phyloP scores from a whole-genome alignment of 1,139 yeast genomes.

The Magnusiomyces magnusii region DNA sequence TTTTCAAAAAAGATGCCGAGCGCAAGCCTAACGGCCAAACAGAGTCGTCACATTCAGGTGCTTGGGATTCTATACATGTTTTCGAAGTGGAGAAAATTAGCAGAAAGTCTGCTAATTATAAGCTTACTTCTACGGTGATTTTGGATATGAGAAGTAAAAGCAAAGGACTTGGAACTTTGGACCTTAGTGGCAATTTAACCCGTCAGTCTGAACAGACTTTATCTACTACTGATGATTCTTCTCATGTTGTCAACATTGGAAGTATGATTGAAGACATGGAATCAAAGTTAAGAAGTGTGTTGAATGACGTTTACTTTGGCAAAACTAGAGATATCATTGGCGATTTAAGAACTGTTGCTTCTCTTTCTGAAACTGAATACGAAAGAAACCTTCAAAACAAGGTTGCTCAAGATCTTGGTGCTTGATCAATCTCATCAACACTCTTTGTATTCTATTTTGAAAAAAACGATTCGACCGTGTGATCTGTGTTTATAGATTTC shows the following conservation, averaged over 20 bases:
- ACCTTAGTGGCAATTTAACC: conserved; percentile 75
- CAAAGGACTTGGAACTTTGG: conserved; percentile 36
- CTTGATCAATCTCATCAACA: neutral
- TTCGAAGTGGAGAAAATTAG: conserved; percentile 59
- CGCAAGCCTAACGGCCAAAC: neutral
- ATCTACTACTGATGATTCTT: conserved; percentile 37
- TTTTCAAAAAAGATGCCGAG: conserved; percentile 56
- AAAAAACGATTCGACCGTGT: too few relatives aligned
- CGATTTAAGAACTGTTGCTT: conserved; percentile 48
- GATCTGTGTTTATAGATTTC: too few relatives aligned
- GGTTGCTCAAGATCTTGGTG: conserved; percentile 27
- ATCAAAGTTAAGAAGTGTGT: conserved; percentile 72
- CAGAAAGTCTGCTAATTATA: conserved; percentile 49
- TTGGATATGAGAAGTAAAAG: conserved; percentile 48
- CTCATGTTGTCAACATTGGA: conserved; percentile 82
- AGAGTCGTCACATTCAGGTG: conserved; percentile 39
- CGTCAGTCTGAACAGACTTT: conserved; percentile 53
- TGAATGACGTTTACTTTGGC: conserved; percentile 93
- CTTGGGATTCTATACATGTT: conserved; percentile 93
- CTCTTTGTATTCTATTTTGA: too few relatives aligned
- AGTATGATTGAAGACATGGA: conserved; percentile 82
- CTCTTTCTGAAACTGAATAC: conserved; percentile 27
- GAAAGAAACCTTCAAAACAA: conserved; percentile 29
- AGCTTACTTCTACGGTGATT: conserved; percentile 82
- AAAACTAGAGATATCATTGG: conserved; percentile 80